Evolutionary conservation across 2,329 filamentous ascomycete genomes (phyloP), one percentile per base, ranked within the genome.

Genomic region (Fusarium fujikuroi): DNA sequence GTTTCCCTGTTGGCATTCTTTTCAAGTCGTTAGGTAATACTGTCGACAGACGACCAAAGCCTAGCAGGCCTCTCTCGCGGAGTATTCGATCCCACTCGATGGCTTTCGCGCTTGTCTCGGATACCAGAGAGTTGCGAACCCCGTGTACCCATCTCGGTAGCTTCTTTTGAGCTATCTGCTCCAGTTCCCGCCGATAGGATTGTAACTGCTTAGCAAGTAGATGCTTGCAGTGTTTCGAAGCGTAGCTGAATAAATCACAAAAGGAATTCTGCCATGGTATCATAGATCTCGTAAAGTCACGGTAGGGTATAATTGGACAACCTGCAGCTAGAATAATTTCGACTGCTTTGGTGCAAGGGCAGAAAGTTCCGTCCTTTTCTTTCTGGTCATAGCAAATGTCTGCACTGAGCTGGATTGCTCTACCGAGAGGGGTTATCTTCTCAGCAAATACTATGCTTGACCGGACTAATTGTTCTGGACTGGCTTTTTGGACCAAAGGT

Each of bases 401-500:
- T 3, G n/a, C 16, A 15, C 61, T 64, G 11, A 52, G 5, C 2
- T 5, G 2, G 8, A 64, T 60, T 14, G 56, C 44, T 19, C 5
- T 32, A 4, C 54, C 32, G 3, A 64, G 54, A 15, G 32, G 44
- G 4, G 44, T 30, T 7, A 21, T 3, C 3, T 4, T 4, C 1
- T 2, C 4, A 2, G 0, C 2, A 2, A 0, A 0, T 5, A 5
- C 2, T 3, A 4, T 3, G 3, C 16, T n/a, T 15, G 2, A 18
- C 7, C 10, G 9, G 3, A 44, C 8, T 7, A 64, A 32, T 12
- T 60, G 54, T 4, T 2, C 5, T 5, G 23, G 39, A 3, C 1
- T 50, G 32, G 32, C 23, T n/a, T 12, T 21, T 9, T 16, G 9
- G 4, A 34, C 39, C 1, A 64, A 21, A 1, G 23, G 1, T 43